A percentile compares a stretch with the other conserved stretches of the same genome.
Evolutionary conservation across 306 rosid genomes (phyloP).

Genomic region (Cajanus cajan): DNA sequence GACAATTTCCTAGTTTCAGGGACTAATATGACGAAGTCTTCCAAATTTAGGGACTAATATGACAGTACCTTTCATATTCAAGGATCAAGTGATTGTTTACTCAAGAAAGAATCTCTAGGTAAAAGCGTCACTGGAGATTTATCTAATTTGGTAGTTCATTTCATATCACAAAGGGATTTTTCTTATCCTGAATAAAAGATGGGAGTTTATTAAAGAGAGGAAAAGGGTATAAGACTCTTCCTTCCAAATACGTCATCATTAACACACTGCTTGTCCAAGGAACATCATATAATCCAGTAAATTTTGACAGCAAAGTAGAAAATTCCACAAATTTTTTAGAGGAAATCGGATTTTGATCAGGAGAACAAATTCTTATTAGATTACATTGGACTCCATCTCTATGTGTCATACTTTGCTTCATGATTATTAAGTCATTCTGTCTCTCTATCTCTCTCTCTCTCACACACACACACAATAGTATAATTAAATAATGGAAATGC

Average conservation of each 20-base stretch:
- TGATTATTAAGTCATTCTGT: not conserved
- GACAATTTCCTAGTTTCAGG: too few relatives aligned
- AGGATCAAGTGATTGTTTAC: too few relatives aligned
- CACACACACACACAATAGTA: not conserved
- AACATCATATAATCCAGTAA: not conserved
- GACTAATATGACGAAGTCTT: too few relatives aligned
- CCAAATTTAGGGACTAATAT: too few relatives aligned
- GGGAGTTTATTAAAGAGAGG: not conserved
- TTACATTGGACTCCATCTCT: not conserved
- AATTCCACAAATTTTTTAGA: not conserved
- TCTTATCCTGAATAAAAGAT: not conserved
- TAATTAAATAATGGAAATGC: too few relatives aligned
- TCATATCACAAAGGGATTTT: not conserved
- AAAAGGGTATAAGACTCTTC: not conserved
- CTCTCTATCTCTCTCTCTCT: too few relatives aligned
- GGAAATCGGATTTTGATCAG: not conserved
- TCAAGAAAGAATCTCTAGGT: not conserved
- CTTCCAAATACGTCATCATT: constrained; percentile 5
- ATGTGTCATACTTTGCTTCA: not conserved
- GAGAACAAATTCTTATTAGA: not conserved
- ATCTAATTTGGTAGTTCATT: not conserved
- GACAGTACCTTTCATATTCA: too few relatives aligned
- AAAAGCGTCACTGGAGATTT: not conserved
- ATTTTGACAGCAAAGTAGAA: not conserved
- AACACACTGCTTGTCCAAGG: not conserved